Conservation (phyloP, 192 early-diverging fungal genomes). For the Jimgerdemannia flammicorona region DNA sequence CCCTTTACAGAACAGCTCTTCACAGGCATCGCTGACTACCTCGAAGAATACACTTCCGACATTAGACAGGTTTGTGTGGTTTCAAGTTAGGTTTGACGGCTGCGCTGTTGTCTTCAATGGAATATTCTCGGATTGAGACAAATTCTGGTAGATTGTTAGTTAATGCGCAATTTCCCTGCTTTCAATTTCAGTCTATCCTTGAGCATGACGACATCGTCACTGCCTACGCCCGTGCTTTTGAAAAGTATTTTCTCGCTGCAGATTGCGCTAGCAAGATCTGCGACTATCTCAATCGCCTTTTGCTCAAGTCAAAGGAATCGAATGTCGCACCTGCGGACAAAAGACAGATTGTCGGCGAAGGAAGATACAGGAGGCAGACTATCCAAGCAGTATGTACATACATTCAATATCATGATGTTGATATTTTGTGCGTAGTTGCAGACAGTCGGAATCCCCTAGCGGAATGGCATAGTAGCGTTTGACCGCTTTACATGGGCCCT, state of each 20-base stretch:
- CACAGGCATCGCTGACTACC: conserved; percentile 59
- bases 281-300: conserved; percentile 67
- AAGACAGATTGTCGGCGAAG: conserved; percentile 35
- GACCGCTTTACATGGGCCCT: not conserved
- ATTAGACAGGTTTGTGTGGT: conserved; percentile 42
- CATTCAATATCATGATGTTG: not conserved
- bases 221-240: conserved; percentile 65
- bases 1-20: conserved; percentile 66
- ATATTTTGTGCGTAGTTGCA: too few relatives aligned
- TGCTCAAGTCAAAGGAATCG: conserved; percentile 28
- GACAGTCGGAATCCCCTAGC: not conserved
- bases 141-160: too few relatives aligned
- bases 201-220: conserved; percentile 63
- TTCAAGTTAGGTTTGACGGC: too few relatives aligned
- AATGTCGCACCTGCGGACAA: conserved; percentile 29
- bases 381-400: conserved; percentile 53
- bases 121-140: too few relatives aligned
- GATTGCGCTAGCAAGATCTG: conserved; percentile 56
- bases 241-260: conserved; percentile 59
- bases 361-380: conserved; percentile 52
- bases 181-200: conserved; percentile 46
- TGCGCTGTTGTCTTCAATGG: too few relatives aligned
- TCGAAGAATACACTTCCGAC: conserved; percentile 51
- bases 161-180: not conserved
- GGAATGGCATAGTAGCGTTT: not conserved